A percentile compares a stretch with the other conserved stretches of the same genome.
These are phyloP conservation scores for Sporothrix inflata DNA, from an alignment of 2,329 filamentous ascomycete species.

Conservation along the genomic window DNA sequence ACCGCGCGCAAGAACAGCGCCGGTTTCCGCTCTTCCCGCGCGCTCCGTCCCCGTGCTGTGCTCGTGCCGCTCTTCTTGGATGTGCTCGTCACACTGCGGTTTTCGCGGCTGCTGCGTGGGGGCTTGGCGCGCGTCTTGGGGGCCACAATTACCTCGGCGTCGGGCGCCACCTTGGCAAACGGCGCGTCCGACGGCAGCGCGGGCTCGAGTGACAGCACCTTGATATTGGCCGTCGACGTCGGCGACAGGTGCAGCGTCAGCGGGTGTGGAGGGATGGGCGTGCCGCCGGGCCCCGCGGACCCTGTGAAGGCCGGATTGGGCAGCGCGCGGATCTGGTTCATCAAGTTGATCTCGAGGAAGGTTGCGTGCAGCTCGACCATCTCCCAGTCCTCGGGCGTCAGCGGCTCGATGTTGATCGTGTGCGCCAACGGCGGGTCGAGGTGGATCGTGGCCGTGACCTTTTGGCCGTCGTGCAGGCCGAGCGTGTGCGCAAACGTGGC, in stretches of 20 bases:
- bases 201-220: conserved; percentile 81
- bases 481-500: conserved; percentile 77
- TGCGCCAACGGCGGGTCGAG: conserved; percentile 88
- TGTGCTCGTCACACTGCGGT: conserved; percentile 76
- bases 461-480: conserved; percentile 79
- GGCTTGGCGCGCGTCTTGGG: conserved; percentile 82
- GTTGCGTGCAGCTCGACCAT: conserved; percentile 97
- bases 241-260: conserved; percentile 92
- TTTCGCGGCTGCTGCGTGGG: conserved; percentile 69
- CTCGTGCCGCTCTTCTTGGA: conserved; percentile 81
- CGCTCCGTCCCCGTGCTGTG: conserved; percentile 54
- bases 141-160: conserved; percentile 96
- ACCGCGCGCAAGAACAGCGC: conserved; percentile 79
- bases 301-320: conserved; percentile 74
- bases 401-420: conserved; percentile 93
- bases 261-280: conserved; percentile 63
- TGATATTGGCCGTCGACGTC: conserved; percentile 92
- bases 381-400: conserved; percentile 97
- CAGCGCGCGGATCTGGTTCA: conserved; percentile 88
- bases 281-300: conserved; percentile 51
- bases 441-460: conserved; percentile 73
- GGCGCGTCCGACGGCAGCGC: conserved; percentile 66
- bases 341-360: conserved; percentile 90
- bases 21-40: conserved; percentile 67
- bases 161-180: conserved; percentile 90